Percentiles rank a stretch among this genome's conserved stretches.
phyloP scores from a whole-genome alignment of 2,329 filamentous ascomycete species.

The Aureobasidium uvarum region DNA sequence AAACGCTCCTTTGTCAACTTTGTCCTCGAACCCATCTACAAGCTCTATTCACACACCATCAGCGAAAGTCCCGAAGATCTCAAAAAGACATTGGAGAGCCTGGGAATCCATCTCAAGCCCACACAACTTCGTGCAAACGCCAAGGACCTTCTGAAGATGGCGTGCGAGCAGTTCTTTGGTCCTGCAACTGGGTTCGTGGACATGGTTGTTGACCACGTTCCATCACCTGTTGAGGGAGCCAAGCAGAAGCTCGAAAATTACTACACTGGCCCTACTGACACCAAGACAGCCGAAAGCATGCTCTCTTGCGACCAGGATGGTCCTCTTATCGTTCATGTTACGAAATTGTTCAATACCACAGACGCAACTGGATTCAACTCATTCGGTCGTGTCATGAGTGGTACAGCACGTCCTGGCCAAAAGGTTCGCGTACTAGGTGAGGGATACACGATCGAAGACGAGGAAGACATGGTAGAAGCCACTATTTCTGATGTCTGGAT shows the following conservation, averaged over 20 bases:
- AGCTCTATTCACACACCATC: slow-evolving; percentile 92
- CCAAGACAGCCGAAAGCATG: slow-evolving; percentile 77
- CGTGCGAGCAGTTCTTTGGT: slow-evolving; percentile 95
- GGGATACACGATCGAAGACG: slow-evolving; percentile 92
- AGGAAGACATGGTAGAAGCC: slow-evolving; percentile 92
- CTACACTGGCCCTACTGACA: slow-evolving; percentile 88
- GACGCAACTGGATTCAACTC: slow-evolving; percentile 91
- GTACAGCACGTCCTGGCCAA: slow-evolving; percentile 76
- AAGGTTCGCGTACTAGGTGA: slow-evolving; percentile 91
- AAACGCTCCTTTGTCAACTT: slow-evolving; percentile 92
- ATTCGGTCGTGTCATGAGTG: slow-evolving; percentile 89
- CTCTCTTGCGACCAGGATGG: slow-evolving; percentile 81
- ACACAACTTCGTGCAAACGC: slow-evolving; percentile 90
- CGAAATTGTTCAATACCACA: slow-evolving; percentile 85
- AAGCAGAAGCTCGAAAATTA: slow-evolving; percentile 75
- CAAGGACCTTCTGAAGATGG: slow-evolving; percentile 79
- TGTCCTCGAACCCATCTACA: slow-evolving; percentile 94
- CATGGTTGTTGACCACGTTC: slow-evolving; percentile 87
- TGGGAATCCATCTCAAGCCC: slow-evolving; percentile 86
- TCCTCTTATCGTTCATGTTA: slow-evolving; percentile 85
- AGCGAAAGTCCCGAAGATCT: slow-evolving; percentile 85
- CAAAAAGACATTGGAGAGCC: slow-evolving; percentile 69
- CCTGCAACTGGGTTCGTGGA: slow-evolving; percentile 87
- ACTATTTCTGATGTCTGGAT: slow-evolving; percentile 86
- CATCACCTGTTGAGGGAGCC: slow-evolving; percentile 78